phyloP scores from a whole-genome alignment of 1,284 basidiomycete species.

The Taiwanofungus camphoratus region DNA sequence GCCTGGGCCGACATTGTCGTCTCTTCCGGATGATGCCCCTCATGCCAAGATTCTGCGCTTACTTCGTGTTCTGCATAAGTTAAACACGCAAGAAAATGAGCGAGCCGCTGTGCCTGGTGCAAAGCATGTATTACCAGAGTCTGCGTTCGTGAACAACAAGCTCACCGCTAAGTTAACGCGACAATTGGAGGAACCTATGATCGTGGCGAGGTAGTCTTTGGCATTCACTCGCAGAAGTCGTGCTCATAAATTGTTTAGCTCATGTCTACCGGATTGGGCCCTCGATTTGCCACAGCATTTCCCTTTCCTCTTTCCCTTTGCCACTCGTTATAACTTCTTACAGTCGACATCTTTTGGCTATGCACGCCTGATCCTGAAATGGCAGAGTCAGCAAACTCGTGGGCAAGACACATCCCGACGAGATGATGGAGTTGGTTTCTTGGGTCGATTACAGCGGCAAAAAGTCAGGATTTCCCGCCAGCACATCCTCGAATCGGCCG shows the following conservation, averaged over 20 bases:
- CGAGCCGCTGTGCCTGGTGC: constrained; percentile 42
- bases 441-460: constrained; percentile 89
- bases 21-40: constrained; percentile 78
- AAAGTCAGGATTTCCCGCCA: constrained; percentile 96
- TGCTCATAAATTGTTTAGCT: constrained; percentile 39
- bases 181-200: constrained; percentile 97
- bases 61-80: constrained; percentile 80
- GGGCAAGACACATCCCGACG: constrained; percentile 71
- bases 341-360: constrained; percentile 98
- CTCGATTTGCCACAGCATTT: constrained; percentile 91
- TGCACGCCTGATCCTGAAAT: constrained; percentile 85
- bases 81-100: constrained; percentile 65
- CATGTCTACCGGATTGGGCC: constrained; percentile 96
- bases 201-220: constrained; percentile 79
- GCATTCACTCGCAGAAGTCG: constrained; percentile 1
- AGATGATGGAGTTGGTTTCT: constrained; percentile 87
- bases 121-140: constrained; percentile 59
- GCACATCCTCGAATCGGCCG: constrained; percentile 93
- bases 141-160: constrained; percentile 96
- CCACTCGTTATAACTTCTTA: constrained; percentile 93
- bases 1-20: constrained; percentile 59
- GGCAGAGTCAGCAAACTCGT: constrained; percentile 79
- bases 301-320: constrained; percentile 98
- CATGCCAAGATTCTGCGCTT: constrained; percentile 90
- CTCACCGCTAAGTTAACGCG: constrained; percentile 96